Evolutionary conservation across 345 rosid genomes (phyloP).

Genomic region (Eucalyptus dawsonii): DNA sequence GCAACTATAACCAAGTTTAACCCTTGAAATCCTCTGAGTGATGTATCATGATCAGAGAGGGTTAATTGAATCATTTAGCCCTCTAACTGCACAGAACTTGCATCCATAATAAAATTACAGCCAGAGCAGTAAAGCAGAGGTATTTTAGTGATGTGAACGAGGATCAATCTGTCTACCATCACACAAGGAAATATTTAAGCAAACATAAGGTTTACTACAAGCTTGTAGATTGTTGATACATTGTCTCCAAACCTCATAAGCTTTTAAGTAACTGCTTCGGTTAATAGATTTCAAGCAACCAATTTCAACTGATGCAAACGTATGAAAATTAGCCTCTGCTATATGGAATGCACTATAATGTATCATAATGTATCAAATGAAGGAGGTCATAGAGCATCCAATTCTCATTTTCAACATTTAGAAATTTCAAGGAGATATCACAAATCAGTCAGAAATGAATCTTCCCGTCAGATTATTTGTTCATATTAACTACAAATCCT

Average conservation of each 20-base stretch:
- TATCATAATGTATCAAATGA: not conserved
- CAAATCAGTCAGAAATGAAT: not conserved
- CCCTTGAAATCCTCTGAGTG: not conserved
- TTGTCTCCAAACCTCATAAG: not conserved
- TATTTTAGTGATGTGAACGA: not conserved
- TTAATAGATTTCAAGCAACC: not conserved
- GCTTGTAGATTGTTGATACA: not conserved
- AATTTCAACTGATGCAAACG: not conserved
- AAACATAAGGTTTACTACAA: not conserved
- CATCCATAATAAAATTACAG: not conserved
- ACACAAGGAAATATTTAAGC: not conserved
- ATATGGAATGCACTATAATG: not conserved
- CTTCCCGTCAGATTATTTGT: not conserved
- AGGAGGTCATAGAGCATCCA: not conserved
- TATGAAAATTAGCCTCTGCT: not conserved
- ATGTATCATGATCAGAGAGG: not conserved
- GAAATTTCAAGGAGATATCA: not conserved
- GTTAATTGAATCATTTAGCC: not conserved
- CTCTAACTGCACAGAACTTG: not conserved
- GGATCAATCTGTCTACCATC: not conserved
- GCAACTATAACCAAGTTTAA: not conserved
- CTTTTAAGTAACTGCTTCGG: not conserved
- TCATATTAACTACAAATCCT: not conserved
- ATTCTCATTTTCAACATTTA: not conserved
- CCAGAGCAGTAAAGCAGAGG: not conserved